Evolutionary conservation across 1,139 yeast species (phyloP).

Genomic region (Yamadazyma dushanensis): DNA sequence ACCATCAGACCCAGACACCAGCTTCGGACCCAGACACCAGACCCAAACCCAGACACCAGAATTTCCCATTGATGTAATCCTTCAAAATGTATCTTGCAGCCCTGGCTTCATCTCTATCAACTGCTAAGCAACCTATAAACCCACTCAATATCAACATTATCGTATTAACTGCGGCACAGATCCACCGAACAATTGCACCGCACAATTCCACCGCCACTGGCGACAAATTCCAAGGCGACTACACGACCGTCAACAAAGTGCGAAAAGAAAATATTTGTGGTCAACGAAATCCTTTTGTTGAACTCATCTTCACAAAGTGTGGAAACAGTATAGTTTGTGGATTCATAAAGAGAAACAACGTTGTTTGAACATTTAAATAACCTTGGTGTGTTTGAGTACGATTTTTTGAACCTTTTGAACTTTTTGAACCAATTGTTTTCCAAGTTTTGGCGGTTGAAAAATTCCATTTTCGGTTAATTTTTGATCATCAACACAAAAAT

Average conservation of each 20-base stretch:
- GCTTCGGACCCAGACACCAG: too few relatives aligned
- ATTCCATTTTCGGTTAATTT: not conserved
- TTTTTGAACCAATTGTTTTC: not conserved
- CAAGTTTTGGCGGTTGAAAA: not conserved
- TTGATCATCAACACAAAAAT: not conserved
- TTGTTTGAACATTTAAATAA: too few relatives aligned
- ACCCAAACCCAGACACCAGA: too few relatives aligned
- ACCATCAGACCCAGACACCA: too few relatives aligned
- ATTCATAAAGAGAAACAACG: too few relatives aligned
- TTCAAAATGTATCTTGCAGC: conserved; percentile 91
- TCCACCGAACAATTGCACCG: too few relatives aligned
- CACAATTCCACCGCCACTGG: too few relatives aligned
- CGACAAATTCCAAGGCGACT: conserved; percentile 1
- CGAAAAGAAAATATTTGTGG: conserved; percentile 3
- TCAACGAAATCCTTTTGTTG: conserved; percentile 4
- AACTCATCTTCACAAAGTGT: not conserved
- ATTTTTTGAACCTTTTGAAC: not conserved
- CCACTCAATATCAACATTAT: too few relatives aligned
- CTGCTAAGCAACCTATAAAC: too few relatives aligned
- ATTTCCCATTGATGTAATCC: conserved; percentile 92
- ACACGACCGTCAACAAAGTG: conserved; percentile 1
- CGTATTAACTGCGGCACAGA: too few relatives aligned
- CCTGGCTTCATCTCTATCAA: conserved; percentile 95
- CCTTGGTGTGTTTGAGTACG: not conserved
- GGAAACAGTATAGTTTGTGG: too few relatives aligned